Evolutionary conservation across 768 basidiomycete species (phyloP).

Genomic region (Cantharellus cinnabarinus): DNA sequence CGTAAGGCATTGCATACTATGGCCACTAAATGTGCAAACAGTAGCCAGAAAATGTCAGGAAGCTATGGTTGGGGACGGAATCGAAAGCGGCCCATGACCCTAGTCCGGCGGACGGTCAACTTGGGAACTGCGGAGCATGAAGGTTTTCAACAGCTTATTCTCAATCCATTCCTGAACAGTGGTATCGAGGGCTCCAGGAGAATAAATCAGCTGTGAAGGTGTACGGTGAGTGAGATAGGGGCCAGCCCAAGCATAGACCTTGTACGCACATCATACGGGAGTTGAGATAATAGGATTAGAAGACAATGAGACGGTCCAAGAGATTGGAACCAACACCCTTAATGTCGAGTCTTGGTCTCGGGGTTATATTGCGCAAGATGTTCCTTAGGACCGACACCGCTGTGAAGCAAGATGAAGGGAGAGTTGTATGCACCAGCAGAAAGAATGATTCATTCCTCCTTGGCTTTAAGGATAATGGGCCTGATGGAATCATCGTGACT

Average conservation of each 20-base stretch:
- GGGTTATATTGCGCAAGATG: constrained; percentile 25
- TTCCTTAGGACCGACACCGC: constrained; percentile 30
- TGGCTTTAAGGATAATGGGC: neutral
- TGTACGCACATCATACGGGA: neutral
- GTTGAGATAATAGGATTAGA: neutral
- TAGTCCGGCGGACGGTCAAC: neutral
- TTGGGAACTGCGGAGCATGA: neutral
- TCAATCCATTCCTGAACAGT: neutral
- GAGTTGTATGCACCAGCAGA: constrained; percentile 19
- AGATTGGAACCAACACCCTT: constrained; percentile 59
- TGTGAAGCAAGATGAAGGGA: constrained; percentile 20
- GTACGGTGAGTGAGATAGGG: neutral
- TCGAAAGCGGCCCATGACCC: neutral
- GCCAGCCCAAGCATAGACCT: neutral
- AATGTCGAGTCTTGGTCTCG: constrained; percentile 27
- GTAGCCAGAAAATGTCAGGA: neutral
- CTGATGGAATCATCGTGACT: neutral
- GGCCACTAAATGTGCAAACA: too few species aligned
- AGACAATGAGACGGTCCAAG: constrained; percentile 32
- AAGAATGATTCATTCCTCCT: constrained; percentile 8
- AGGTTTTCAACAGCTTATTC: neutral
- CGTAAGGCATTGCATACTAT: too few species aligned
- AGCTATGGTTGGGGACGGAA: neutral
- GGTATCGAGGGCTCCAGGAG: neutral
- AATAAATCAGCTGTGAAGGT: neutral